phyloP scores from a whole-genome alignment of 768 basidiomycete species.

The Boletus tylopilopsis region DNA sequence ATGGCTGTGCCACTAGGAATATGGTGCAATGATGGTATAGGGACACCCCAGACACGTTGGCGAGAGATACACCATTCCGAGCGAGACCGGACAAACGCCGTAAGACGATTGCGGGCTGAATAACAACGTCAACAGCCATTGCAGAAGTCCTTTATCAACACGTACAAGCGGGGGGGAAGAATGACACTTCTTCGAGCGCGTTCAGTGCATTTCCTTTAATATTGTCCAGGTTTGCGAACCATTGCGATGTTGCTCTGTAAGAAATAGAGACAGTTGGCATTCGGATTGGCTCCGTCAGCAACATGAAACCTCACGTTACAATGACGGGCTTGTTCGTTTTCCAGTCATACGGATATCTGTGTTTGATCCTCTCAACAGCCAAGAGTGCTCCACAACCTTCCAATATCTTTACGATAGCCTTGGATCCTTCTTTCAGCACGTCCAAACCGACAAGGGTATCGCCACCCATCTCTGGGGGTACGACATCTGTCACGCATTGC shows the following conservation, averaged over 20 bases:
- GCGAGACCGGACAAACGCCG: conserved; percentile 79
- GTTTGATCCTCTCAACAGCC: conserved; percentile 67
- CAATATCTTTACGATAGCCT: conserved; percentile 61
- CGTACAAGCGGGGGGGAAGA: conserved; percentile 75
- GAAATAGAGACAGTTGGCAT: not conserved
- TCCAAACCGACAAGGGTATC: conserved; percentile 60
- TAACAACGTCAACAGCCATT: not conserved
- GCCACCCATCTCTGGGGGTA: conserved; percentile 36
- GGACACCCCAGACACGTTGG: conserved; percentile 96
- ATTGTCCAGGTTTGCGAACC: conserved; percentile 90
- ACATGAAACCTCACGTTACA: conserved; percentile 57
- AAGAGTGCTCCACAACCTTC: conserved; percentile 50
- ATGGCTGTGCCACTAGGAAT: conserved; percentile 56
- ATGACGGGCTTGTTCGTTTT: conserved; percentile 92
- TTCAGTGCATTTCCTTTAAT: conserved; percentile 76
- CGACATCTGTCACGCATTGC: conserved; percentile 49
- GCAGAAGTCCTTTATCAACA: conserved; percentile 9
- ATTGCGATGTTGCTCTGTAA: conserved; percentile 85
- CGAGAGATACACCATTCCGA: conserved; percentile 99
- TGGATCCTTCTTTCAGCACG: conserved; percentile 71
- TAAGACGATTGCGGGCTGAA: conserved; percentile 82
- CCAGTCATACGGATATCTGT: conserved; percentile 97
- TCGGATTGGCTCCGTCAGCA: not conserved
- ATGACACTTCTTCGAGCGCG: conserved; percentile 66
- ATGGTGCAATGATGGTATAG: conserved; percentile 86